Conservation (phyloP, 2,329 filamentous ascomycete genomes). For the Venturia carpophila region DNA sequence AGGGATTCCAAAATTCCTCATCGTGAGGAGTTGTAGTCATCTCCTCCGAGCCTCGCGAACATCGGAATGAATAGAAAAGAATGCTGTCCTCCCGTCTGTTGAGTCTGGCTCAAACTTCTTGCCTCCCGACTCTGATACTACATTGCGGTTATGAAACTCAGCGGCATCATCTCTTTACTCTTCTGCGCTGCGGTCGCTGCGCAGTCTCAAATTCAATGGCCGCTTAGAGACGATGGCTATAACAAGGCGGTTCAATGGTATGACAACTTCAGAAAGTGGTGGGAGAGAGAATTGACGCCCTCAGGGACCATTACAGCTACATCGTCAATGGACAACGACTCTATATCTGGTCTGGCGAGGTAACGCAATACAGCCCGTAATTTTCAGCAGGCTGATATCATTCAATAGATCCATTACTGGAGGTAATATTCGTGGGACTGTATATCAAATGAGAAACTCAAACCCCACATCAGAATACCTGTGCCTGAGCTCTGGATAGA, state of each 20-base stretch:
- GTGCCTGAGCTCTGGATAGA: conserved; percentile 21
- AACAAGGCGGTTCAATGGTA: not conserved
- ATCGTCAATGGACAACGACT: conserved; percentile 44
- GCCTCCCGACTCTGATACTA: not conserved
- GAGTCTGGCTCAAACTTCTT: not conserved
- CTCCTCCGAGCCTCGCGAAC: not conserved
- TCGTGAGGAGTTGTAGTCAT: not conserved
- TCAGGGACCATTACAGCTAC: conserved; percentile 47
- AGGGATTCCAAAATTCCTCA: not conserved
- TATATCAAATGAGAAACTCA: conserved; percentile 36
- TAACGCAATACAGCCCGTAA: conserved; percentile 40
- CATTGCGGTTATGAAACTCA: not conserved
- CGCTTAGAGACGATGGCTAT: not conserved
- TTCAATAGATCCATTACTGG: not conserved
- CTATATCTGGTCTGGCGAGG: conserved; percentile 46
- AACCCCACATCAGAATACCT: conserved; percentile 19
- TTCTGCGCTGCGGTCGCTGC: not conserved
- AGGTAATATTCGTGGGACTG: not conserved
- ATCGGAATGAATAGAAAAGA: not conserved
- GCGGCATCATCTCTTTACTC: not conserved
- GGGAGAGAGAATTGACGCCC: not conserved
- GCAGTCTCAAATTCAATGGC: not conserved
- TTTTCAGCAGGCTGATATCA: conserved; percentile 25
- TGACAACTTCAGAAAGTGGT: not conserved
- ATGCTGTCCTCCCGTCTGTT: not conserved